Conservation (phyloP, 495 filamentous ascomycete genomes). For the Penicillium soppii region DNA sequence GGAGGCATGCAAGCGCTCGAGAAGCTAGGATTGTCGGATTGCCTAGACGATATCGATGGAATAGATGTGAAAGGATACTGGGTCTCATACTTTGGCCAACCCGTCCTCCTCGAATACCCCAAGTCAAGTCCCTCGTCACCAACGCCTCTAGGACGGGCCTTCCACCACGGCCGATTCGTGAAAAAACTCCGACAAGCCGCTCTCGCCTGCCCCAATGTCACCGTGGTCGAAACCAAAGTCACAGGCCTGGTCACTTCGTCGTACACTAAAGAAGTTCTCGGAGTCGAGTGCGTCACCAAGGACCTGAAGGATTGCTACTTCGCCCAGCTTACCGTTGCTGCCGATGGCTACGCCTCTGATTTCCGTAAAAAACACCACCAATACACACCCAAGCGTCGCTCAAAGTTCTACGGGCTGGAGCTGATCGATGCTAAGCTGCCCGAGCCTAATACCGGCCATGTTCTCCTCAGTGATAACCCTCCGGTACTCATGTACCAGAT, state of each 20-base stretch:
- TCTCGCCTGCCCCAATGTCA: conserved; percentile 65
- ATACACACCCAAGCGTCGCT: conserved; percentile 66
- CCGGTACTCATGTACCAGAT: conserved; percentile 97
- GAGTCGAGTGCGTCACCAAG: conserved; percentile 67
- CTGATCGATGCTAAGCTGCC: conserved; percentile 83
- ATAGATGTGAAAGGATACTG: conserved; percentile 82
- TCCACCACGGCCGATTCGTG: conserved; percentile 86
- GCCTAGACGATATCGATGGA: conserved; percentile 87
- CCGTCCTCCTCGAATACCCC: conserved; percentile 77
- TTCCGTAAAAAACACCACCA: conserved; percentile 80
- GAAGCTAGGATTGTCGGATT: conserved; percentile 75
- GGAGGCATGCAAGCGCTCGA: conserved; percentile 82
- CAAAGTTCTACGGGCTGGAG: conserved; percentile 90
- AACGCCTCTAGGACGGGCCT: conserved; percentile 63
- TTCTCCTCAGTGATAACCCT: conserved; percentile 71
- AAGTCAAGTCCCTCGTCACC: conserved; percentile 29
- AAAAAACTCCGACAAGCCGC: conserved; percentile 70
- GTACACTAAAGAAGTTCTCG: conserved; percentile 63
- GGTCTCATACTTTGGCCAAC: conserved; percentile 75
- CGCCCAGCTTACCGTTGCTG: conserved; percentile 79
- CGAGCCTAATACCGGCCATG: conserved; percentile 73
- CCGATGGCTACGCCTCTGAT: conserved; percentile 91
- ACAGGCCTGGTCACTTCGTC: conserved; percentile 59
- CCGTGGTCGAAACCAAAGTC: conserved; percentile 71
- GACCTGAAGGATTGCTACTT: conserved; percentile 73